Percentiles rank a stretch among this genome's conserved stretches.
Evolutionary conservation across 345 rosid genomes (phyloP).

Genomic region (Ricinus communis): DNA sequence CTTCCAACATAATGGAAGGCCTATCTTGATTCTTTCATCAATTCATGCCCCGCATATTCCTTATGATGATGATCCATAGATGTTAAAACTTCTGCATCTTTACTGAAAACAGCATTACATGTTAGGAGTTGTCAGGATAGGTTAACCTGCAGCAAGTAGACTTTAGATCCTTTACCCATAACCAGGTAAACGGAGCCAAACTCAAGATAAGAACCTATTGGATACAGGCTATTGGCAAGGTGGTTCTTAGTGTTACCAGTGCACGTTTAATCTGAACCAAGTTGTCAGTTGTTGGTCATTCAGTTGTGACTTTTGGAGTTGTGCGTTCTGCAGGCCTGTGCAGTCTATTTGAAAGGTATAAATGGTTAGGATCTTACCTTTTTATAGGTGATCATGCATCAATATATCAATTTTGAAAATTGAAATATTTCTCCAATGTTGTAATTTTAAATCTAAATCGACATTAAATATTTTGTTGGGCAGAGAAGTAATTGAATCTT

Average conservation of each 20-base stretch:
- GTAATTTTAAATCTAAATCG: background rate
- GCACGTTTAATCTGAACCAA: background rate
- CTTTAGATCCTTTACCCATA: background rate
- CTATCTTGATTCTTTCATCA: constrained; percentile 55
- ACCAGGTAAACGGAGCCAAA: background rate
- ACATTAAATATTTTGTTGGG: background rate
- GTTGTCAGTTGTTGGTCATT: background rate
- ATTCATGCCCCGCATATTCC: constrained; percentile 35
- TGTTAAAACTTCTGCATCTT: background rate
- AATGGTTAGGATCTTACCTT: background rate
- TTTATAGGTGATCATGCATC: background rate
- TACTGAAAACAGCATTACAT: background rate
- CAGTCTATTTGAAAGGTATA: background rate
- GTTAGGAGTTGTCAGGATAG: background rate
- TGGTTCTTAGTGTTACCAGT: background rate
- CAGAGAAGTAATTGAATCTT: background rate
- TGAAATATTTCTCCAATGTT: background rate
- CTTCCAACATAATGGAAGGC: constrained; percentile 61
- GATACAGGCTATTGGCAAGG: background rate
- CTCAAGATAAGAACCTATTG: background rate
- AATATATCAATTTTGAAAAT: background rate
- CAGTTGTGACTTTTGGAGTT: background rate
- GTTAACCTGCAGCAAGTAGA: background rate
- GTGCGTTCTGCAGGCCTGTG: background rate
- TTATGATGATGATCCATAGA: constrained; percentile 83